These are phyloP conservation scores for Clonostachys rosea DNA, from an alignment of 2,329 filamentous ascomycete genomes.

Conservation along the genomic window DNA sequence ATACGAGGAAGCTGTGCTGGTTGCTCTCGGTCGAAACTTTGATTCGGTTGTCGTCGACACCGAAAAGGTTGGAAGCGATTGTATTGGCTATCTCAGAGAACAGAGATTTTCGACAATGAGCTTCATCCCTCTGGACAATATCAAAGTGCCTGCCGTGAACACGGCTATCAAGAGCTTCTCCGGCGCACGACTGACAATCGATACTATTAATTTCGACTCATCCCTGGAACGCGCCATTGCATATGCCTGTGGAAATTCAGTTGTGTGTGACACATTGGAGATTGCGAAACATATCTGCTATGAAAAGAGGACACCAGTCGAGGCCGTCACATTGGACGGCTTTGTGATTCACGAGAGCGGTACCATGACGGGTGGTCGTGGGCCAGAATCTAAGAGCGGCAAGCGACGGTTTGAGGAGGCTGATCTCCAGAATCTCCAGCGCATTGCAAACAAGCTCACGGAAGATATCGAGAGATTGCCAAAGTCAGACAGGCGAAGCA, in stretches of 20 bases:
- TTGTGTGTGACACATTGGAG: constrained; percentile 85
- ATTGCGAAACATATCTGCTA: constrained; percentile 90
- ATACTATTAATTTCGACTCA: constrained; percentile 91
- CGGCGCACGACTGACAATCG: constrained; percentile 83
- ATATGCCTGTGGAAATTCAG: constrained; percentile 90
- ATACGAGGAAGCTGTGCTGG: constrained; percentile 88
- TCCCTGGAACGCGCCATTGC: constrained; percentile 87
- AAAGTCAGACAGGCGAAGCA: constrained; percentile 68
- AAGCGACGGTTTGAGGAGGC: constrained; percentile 85
- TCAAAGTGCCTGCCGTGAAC: constrained; percentile 89
- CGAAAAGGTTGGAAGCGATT: constrained; percentile 89
- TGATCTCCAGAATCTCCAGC: constrained; percentile 80
- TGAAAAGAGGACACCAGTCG: constrained; percentile 77
- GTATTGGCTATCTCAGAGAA: constrained; percentile 90
- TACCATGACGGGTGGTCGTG: constrained; percentile 91
- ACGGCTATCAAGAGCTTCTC: constrained; percentile 86
- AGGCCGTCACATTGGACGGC: constrained; percentile 93
- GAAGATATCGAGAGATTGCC: constrained; percentile 78
- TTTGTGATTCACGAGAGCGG: constrained; percentile 95
- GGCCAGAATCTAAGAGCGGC: constrained; percentile 67
- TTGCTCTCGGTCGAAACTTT: constrained; percentile 87
- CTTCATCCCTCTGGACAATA: constrained; percentile 95
- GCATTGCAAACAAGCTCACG: constrained; percentile 68
- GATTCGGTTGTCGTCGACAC: constrained; percentile 94
- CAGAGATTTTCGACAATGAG: constrained; percentile 84